Percentiles rank a stretch among this genome's conserved stretches.
These are phyloP conservation scores for Saussurea involucrata DNA, from an alignment of 129 eudicot species.

Conservation along the genomic window DNA sequence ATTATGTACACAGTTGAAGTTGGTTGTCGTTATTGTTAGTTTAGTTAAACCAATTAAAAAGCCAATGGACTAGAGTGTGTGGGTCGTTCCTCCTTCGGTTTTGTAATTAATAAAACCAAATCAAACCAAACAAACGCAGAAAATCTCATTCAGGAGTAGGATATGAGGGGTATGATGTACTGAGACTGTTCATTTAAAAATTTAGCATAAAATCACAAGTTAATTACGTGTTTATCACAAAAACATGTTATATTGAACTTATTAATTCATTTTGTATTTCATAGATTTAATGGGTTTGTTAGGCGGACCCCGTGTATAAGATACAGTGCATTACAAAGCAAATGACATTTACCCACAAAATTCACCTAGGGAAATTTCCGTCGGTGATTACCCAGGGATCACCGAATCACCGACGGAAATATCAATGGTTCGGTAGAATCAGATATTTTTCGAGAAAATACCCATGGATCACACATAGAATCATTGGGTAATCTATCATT, in stretches of 20 bases:
- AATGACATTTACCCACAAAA: too few species aligned
- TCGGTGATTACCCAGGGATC: too few species aligned
- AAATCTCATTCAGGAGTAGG: not conserved
- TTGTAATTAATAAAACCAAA: not conserved
- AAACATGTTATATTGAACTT: not conserved
- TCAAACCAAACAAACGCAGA: not conserved
- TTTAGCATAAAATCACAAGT: not conserved
- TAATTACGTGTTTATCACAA: not conserved
- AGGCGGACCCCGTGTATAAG: too few species aligned
- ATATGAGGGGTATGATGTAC: not conserved
- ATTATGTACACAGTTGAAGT: not conserved
- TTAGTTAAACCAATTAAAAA: not conserved
- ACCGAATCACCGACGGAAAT: too few species aligned
- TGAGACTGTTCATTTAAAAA: not conserved
- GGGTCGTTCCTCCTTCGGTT: not conserved
- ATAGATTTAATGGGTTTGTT: too few species aligned
- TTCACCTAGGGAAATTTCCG: too few species aligned
- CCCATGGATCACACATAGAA: too few species aligned
- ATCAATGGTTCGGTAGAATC: too few species aligned
- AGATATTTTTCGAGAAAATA: too few species aligned
- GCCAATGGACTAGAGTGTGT: not conserved
- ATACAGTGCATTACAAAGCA: too few species aligned
- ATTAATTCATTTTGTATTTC: too few species aligned
- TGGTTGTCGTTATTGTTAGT: not conserved
- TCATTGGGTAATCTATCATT: too few species aligned